Evolutionary conservation across 78 protist genomes (phyloP).

Genomic region (Guillardia theta): DNA sequence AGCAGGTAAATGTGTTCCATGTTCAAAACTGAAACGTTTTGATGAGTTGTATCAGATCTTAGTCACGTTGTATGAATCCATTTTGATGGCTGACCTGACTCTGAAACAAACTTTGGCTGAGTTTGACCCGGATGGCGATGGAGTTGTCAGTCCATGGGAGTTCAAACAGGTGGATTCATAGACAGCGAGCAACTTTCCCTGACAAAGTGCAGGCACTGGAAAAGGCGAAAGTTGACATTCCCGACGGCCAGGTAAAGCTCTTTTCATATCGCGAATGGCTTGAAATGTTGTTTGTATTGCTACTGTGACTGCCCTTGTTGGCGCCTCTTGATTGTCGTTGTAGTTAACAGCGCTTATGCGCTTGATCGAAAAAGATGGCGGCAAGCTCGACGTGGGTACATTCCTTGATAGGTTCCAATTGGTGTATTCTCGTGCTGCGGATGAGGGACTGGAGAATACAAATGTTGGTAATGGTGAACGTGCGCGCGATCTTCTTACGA

Average conservation of each 20-base stretch:
- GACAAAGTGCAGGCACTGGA: slow-evolving; percentile 37
- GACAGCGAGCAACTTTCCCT: no score
- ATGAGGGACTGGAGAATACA: background rate
- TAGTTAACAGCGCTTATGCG: no score
- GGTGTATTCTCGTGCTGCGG: background rate
- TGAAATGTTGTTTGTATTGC: no score
- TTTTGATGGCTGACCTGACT: background rate
- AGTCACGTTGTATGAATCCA: background rate
- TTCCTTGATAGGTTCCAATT: slow-evolving; percentile 22
- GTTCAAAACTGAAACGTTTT: no score
- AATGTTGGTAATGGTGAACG: background rate
- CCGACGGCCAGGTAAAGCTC: background rate
- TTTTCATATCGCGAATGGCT: no score
- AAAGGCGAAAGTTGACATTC: background rate
- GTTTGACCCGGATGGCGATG: slow-evolving; percentile 17
- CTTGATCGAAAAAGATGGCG: no score
- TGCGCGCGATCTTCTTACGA: background rate
- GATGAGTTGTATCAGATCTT: no score
- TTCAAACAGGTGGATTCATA: no score
- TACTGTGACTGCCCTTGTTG: no score
- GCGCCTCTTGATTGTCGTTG: no score
- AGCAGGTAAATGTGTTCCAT: background rate
- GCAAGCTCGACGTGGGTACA: background rate
- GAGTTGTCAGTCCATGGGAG: background rate
- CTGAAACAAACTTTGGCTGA: background rate